Base-by-base conservation (phyloP, 2,329 filamentous ascomycete genomes). In the Neofusicoccum sp. region DNA sequence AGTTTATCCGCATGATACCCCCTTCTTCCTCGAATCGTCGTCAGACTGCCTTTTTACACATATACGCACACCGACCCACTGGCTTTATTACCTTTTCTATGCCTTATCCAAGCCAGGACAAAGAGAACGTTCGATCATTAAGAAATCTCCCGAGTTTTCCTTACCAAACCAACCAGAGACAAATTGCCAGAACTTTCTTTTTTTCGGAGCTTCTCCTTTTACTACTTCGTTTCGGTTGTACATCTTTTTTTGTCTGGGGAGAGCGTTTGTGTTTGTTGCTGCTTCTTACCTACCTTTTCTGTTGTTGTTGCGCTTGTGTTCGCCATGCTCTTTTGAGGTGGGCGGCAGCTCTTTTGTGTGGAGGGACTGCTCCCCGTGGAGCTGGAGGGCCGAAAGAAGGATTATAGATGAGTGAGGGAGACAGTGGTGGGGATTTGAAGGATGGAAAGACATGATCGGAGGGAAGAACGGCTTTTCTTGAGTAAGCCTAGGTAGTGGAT, bases 1-100 rank as follows among this genome's bases (percentile, higher is more conserved):
- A 58, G 54, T 58, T 58, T 41, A 9, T 56, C 54, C 54, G 54
- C 54, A 58, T 58, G 54, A 58, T 58, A 58, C 54, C 54, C 54
- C 54, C 14, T 58, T n/a, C 28, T 36, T 36, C 39, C 41, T 56
- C 29, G 7, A 14, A 36, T 33, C 22, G 22, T 22, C 22, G 22
- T 45, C 29, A 28, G 31, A 44, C 54, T 45, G n/a, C 37, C 12
- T 16, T 16, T 28, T 33, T 28, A 16, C 50, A 29, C 6, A 14
- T 31, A 41, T 36, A 43, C 14, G 12, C 9, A 58, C 14, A 58
- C 54, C 54, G 54, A 47, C 54, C 54, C 16, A 28, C 54, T 47
- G 54, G 54, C 54, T 6, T 22, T 12, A 3, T 31, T n/a, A 22
- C 22, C 22, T 22, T 28, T 36, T 36, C 37, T 44, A 12, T 41